Conservation (phyloP, 1,284 basidiomycete genomes). For the Sporisorium scitamineum region DNA sequence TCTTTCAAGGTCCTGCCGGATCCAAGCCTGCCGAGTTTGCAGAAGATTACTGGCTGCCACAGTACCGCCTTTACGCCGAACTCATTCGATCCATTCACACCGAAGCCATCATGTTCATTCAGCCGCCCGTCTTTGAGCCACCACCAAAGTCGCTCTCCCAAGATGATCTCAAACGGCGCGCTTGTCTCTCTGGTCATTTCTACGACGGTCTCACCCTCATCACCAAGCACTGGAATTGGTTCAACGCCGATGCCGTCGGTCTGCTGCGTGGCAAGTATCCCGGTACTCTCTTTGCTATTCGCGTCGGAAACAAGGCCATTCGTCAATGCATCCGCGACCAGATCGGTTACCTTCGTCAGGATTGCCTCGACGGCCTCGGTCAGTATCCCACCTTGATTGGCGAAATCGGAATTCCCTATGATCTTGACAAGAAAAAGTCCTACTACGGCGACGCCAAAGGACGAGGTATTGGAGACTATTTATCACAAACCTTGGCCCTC, state of each 20-base stretch:
- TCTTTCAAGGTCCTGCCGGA: slow-evolving; percentile 60
- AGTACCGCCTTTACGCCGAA: slow-evolving; percentile 77
- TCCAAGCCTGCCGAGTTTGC: slow-evolving; percentile 76
- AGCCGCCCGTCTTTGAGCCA: slow-evolving; percentile 88
- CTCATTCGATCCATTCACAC: slow-evolving; percentile 81
- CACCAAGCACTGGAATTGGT: slow-evolving; percentile 79
- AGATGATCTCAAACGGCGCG: slow-evolving; percentile 77
- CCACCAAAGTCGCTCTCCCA: slow-evolving; percentile 74
- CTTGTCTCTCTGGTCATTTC: slow-evolving; percentile 86
- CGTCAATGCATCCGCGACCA: slow-evolving; percentile 85
- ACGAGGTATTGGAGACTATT: slow-evolving; percentile 75
- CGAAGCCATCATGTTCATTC: slow-evolving; percentile 88
- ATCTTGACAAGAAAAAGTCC: slow-evolving; percentile 84
- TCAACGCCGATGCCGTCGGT: slow-evolving; percentile 81
- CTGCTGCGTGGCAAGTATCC: slow-evolving; percentile 85
- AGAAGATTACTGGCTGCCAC: slow-evolving; percentile 84
- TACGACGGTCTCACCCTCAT: slow-evolving; percentile 85
- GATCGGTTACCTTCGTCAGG: slow-evolving; percentile 81
- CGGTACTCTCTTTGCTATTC: slow-evolving; percentile 72
- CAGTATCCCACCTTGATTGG: slow-evolving; percentile 92
- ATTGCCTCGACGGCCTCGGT: slow-evolving; percentile 74
- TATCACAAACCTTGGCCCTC: slow-evolving; percentile 83
- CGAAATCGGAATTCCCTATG: slow-evolving; percentile 93
- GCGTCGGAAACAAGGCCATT: slow-evolving; percentile 84
- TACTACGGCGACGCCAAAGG: slow-evolving; percentile 72